Evolutionary conservation across 1,139 yeast species (phyloP).

Genomic region (Diutina sp.): DNA sequence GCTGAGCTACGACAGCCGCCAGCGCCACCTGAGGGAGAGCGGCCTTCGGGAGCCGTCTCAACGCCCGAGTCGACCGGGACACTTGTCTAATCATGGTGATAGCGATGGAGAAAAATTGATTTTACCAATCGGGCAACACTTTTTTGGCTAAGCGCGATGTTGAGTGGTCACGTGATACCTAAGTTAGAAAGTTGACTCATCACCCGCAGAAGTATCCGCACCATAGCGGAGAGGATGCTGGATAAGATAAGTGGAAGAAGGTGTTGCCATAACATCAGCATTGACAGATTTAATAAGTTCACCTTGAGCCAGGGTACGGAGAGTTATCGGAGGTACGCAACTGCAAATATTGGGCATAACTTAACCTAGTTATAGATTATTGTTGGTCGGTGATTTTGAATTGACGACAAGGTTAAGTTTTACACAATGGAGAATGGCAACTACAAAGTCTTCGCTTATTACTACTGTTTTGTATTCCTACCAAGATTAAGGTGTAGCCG

Average conservation of each 20-base stretch:
- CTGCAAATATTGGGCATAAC: no score
- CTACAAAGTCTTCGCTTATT: no score
- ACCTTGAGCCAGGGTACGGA: no score
- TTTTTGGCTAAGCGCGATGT: neutral
- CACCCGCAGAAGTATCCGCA: neutral
- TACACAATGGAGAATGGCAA: no score
- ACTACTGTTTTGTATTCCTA: no score
- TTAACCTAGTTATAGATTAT: no score
- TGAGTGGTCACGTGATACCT: neutral
- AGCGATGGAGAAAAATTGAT: neutral
- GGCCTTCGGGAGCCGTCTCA: neutral
- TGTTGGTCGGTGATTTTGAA: no score
- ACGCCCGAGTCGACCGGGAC: neutral
- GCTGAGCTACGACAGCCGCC: conserved; percentile 2
- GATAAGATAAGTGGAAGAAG: neutral
- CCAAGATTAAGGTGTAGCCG: no score
- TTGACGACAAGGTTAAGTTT: no score
- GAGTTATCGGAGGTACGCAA: no score
- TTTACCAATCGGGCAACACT: neutral
- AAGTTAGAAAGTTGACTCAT: neutral
- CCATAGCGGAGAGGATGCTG: neutral
- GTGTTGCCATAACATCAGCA: neutral
- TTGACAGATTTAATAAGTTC: neutral
- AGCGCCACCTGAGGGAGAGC: conserved; percentile 1
- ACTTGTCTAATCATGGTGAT: neutral